Conservation (phyloP, 139 green algal species). For the Trebouxia sp. region DNA sequence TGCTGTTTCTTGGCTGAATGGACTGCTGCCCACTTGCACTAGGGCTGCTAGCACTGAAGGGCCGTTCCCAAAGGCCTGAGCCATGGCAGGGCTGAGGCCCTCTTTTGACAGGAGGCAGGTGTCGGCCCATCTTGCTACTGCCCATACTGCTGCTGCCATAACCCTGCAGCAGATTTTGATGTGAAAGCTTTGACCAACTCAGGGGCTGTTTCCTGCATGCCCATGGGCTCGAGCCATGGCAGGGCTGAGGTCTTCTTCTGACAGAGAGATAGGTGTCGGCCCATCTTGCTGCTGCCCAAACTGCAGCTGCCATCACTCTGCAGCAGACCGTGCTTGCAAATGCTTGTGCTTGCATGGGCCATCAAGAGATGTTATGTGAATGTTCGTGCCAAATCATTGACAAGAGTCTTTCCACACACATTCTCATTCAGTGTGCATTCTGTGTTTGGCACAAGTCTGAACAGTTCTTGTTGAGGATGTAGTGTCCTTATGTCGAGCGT, state of each 20-base stretch:
- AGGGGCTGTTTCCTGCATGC: slow-evolving; percentile 23
- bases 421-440: no score
- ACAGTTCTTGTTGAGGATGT: no score
- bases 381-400: no score
- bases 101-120: slow-evolving; percentile 82
- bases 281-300: slow-evolving; percentile 72
- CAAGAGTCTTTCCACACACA: no score
- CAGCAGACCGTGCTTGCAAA: no score
- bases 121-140: slow-evolving; percentile 74
- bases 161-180: slow-evolving; percentile 63
- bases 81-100: slow-evolving; percentile 11
- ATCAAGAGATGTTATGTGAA: no score
- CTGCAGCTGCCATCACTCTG: slow-evolving; percentile 76
- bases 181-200: no score
- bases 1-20: slow-evolving; percentile 24
- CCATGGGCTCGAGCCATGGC: slow-evolving; percentile 10
- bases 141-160: slow-evolving; percentile 71
- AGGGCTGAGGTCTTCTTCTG: slow-evolving; percentile 30
- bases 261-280: slow-evolving; percentile 86
- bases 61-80: slow-evolving; percentile 19
- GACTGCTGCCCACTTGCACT: slow-evolving; percentile 45
- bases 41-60: slow-evolving; percentile 33
- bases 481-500: no score
- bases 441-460: no score
- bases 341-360: no score